These are phyloP conservation scores for Omphalea diandra DNA, from an alignment of 441 rosid genomes.

Conservation along the genomic window DNA sequence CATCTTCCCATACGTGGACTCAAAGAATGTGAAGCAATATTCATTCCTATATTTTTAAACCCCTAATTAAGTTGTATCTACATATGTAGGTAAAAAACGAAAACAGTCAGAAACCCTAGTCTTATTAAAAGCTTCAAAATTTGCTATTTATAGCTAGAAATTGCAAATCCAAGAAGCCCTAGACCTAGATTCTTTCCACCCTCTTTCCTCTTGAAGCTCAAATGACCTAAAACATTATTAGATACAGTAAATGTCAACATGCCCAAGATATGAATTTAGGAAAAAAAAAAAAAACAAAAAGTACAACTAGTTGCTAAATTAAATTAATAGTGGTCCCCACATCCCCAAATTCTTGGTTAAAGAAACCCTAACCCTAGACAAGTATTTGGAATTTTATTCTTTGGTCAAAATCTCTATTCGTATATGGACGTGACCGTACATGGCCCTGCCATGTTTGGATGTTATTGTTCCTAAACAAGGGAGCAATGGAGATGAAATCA, in stretches of 20 bases:
- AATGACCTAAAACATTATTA: not conserved
- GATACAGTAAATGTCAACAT: not conserved
- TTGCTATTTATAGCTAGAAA: not conserved
- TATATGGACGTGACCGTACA: too few relatives aligned
- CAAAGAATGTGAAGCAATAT: too few relatives aligned
- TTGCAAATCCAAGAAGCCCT: slow-evolving; percentile 4
- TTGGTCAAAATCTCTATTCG: slow-evolving; percentile 18
- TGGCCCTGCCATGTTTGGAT: slow-evolving; percentile 11
- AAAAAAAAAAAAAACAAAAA: too few relatives aligned
- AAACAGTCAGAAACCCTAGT: slow-evolving; percentile 10
- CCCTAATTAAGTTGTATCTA: too few relatives aligned
- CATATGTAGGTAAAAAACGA: too few relatives aligned
- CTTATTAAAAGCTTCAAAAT: slow-evolving; percentile 1
- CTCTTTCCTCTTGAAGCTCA: too few relatives aligned
- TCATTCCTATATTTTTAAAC: too few relatives aligned
- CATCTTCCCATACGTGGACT: slow-evolving; percentile 2
- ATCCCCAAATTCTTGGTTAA: slow-evolving; percentile 16
- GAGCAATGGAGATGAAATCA: slow-evolving; percentile 8
- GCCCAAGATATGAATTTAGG: not conserved
- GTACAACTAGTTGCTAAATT: too few relatives aligned
- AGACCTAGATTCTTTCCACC: not conserved
- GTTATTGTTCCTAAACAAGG: not conserved
- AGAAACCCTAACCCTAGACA: slow-evolving; percentile 34
- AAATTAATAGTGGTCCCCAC: not conserved
- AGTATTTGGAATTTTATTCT: slow-evolving; percentile 10